Evolutionary conservation across 2,329 filamentous ascomycete species (phyloP).

Genomic region (Venturia nashicola): DNA sequence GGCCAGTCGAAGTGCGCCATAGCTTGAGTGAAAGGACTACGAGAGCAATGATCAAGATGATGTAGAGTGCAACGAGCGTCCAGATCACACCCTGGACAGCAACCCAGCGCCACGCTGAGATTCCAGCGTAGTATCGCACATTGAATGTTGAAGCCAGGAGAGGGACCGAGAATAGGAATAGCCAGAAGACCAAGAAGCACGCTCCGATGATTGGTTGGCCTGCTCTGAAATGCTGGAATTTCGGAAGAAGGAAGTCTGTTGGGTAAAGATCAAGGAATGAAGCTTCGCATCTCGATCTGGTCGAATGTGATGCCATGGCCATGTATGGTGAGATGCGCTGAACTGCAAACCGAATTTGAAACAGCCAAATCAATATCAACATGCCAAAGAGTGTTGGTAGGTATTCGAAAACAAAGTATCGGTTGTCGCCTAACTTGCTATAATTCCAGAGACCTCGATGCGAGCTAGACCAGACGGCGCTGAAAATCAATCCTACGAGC

Average conservation of each 20-base stretch:
- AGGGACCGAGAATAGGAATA: slow-evolving; percentile 68
- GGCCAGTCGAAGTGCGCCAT: slow-evolving; percentile 52
- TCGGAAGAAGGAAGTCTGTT: slow-evolving; percentile 56
- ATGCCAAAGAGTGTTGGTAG: slow-evolving; percentile 67
- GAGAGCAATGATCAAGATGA: slow-evolving; percentile 48
- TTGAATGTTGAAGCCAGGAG: slow-evolving; percentile 69
- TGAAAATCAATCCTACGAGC: slow-evolving; percentile 59
- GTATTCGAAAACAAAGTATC: slow-evolving; percentile 80
- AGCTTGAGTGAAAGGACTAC: slow-evolving; percentile 53
- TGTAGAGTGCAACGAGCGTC: slow-evolving; percentile 63
- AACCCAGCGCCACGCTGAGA: slow-evolving; percentile 64
- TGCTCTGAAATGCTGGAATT: slow-evolving; percentile 52
- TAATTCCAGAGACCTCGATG: slow-evolving; percentile 58
- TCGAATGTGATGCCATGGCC: slow-evolving; percentile 56
- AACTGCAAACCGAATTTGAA: slow-evolving; percentile 62
- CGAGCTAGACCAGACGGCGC: slow-evolving; percentile 53
- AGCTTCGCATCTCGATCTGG: slow-evolving; percentile 47
- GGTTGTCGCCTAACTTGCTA: slow-evolving; percentile 52
- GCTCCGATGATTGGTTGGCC: slow-evolving; percentile 56
- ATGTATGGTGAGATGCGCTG: slow-evolving; percentile 67
- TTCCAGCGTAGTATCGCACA: slow-evolving; percentile 48
- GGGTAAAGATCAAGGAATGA: slow-evolving; percentile 51
- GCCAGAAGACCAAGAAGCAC: slow-evolving; percentile 60
- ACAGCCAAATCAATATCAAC: slow-evolving; percentile 61
- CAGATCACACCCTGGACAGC: slow-evolving; percentile 67